Percentiles rank a stretch among this genome's conserved stretches.
Evolutionary conservation across 768 basidiomycete species (phyloP).

Genomic region (Sarcodon sp.): DNA sequence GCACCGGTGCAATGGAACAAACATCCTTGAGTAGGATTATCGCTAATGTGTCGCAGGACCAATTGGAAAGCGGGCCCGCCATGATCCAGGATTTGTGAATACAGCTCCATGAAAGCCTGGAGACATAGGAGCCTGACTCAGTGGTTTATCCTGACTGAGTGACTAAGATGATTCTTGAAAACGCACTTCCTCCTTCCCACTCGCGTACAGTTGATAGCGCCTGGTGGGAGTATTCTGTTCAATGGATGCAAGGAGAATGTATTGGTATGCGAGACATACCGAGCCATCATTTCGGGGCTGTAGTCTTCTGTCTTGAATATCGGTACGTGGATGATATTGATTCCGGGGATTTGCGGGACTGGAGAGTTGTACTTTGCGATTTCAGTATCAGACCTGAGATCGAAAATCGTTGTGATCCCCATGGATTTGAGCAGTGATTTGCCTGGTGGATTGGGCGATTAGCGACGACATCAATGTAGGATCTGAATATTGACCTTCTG

Average conservation of each 20-base stretch:
- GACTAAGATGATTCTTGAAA: neutral
- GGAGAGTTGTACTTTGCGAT: conserved; percentile 62
- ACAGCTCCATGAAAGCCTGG: conserved; percentile 71
- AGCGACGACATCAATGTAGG: neutral
- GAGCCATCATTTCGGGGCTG: conserved; percentile 75
- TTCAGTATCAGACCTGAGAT: conserved; percentile 72
- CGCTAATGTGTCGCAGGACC: conserved; percentile 63
- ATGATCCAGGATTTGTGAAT: conserved; percentile 70
- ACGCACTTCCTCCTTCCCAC: conserved; percentile 63
- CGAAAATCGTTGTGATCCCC: conserved; percentile 58
- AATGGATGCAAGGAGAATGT: neutral
- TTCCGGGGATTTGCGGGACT: conserved; percentile 47
- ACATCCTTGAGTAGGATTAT: conserved; percentile 49
- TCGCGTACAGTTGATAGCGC: conserved; percentile 33
- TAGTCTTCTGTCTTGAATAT: conserved; percentile 65
- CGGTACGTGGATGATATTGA: conserved; percentile 47
- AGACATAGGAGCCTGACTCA: neutral
- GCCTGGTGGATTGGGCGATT: conserved; percentile 25
- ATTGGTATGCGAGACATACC: conserved; percentile 34
- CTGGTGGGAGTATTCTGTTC: neutral
- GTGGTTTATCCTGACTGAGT: neutral
- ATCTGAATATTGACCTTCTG: conserved; percentile 37
- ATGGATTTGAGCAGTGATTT: conserved; percentile 41
- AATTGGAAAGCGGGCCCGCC: conserved; percentile 56
- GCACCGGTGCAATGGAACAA: conserved; percentile 71